A percentile compares a stretch with the other conserved stretches of the same genome.
Conservation (phyloP, 148 eudicot genomes). For the Fagopyrum esculentum region DNA sequence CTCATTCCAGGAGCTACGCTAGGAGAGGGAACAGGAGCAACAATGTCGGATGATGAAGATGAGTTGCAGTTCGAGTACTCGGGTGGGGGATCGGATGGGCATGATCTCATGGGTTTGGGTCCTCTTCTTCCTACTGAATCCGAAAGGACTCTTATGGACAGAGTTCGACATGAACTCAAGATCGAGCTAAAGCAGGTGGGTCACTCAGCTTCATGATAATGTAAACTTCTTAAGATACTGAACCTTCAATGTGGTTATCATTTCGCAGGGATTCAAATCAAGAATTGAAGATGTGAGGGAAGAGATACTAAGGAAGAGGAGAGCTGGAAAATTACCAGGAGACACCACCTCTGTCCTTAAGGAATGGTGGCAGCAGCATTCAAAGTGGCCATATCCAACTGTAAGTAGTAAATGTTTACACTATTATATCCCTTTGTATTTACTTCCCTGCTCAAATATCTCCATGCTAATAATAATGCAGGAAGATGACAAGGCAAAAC, state of each 20-base stretch:
- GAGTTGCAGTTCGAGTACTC: slow-evolving; percentile 70
- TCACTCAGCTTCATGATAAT: too few relatives aligned
- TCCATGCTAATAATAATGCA: not conserved
- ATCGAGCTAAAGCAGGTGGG: slow-evolving; percentile 89
- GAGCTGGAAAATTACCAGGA: slow-evolving; percentile 96
- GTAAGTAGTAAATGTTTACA: slow-evolving; percentile 29
- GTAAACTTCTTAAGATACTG: not conserved
- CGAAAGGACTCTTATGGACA: slow-evolving; percentile 88
- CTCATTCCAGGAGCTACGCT: slow-evolving; percentile 40
- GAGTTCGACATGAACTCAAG: slow-evolving; percentile 92
- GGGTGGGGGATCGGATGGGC: slow-evolving; percentile 40
- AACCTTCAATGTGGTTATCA: not conserved
- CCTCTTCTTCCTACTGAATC: slow-evolving; percentile 91
- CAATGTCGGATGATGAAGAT: slow-evolving; percentile 96
- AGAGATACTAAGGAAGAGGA: slow-evolving; percentile 84
- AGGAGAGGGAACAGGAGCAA: slow-evolving; percentile 78
- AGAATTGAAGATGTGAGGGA: slow-evolving; percentile 96
- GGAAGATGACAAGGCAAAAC: slow-evolving; percentile 48
- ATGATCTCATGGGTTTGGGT: slow-evolving; percentile 94
- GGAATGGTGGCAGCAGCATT: slow-evolving; percentile 94
- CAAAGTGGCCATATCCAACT: slow-evolving; percentile 99
- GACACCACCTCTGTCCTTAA: slow-evolving; percentile 96
- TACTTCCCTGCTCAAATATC: not conserved
- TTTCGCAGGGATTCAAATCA: slow-evolving; percentile 82
- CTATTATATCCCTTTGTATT: not conserved